These are phyloP conservation scores for Aspergillus sergii DNA, from an alignment of 2,329 filamentous ascomycete genomes.

Conservation along the genomic window DNA sequence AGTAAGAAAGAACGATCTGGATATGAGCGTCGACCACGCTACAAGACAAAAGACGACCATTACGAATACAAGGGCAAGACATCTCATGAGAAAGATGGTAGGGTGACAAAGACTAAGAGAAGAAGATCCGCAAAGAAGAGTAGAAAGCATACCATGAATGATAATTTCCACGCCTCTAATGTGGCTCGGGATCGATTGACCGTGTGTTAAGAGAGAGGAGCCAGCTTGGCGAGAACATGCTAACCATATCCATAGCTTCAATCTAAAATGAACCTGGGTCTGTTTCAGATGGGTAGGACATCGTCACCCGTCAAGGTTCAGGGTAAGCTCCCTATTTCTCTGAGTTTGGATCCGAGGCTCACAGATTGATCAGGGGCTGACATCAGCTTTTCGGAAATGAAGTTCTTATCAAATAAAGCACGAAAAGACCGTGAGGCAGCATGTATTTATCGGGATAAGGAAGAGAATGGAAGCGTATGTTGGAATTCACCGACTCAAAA, in stretches of 20 bases:
- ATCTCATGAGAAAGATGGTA: neutral
- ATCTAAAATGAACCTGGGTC: conserved; percentile 26
- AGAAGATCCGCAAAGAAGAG: conserved; percentile 26
- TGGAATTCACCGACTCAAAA: neutral
- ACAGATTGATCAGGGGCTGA: conserved; percentile 16
- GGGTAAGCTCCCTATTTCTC: conserved; percentile 7
- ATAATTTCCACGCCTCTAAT: conserved; percentile 59
- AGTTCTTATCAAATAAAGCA: conserved; percentile 19
- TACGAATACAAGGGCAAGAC: conserved; percentile 51
- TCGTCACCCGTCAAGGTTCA: conserved; percentile 32
- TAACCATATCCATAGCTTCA: conserved; percentile 26
- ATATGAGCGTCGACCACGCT: conserved; percentile 56
- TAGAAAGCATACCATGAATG: conserved; percentile 50
- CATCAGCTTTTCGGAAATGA: conserved; percentile 27
- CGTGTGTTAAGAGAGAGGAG: conserved; percentile 37
- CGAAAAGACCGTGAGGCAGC: neutral
- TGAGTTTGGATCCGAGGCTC: neutral
- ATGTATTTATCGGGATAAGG: neutral
- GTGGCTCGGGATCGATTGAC: conserved; percentile 58
- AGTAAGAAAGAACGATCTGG: conserved; percentile 5
- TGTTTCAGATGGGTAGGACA: conserved; percentile 41
- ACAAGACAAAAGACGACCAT: conserved; percentile 59
- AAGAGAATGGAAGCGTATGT: neutral
- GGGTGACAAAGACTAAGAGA: conserved; percentile 18
- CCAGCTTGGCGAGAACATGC: neutral